Base-by-base conservation (phyloP, 768 basidiomycete species). In the Tulasnella sp. region DNA sequence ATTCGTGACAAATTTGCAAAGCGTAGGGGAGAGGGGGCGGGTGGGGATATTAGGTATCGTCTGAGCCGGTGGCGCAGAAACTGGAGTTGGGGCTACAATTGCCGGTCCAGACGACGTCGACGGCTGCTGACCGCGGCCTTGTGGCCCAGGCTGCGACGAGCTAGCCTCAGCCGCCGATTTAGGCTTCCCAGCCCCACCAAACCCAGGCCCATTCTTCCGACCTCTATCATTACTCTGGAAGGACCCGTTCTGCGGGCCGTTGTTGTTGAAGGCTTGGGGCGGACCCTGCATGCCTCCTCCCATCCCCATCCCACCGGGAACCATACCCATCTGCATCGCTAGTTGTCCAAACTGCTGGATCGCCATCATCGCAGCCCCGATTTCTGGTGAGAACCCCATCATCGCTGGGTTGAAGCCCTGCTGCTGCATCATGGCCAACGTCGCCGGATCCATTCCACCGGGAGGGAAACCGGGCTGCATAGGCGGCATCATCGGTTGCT, bases 1-100 rank as follows among this genome's bases (percentile, higher is more conserved):
- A 83, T 96, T 97, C 34, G 93, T 89, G 16, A 90, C 92, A 82
- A 94, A 99, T 87, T 98, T 98, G 91, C 98, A 99, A 31, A 99
- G 89, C 0, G 94, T 95, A 0, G 95, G 95, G 1, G 95, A 95
- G 83, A 93, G 93, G 1, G 94, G 95, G 44, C 95, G 90, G 81
- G 93, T 92, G n/a, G 83, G 83, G 77, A 72, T 60, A 37, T 41
- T 77, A 79, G 50, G 22, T 48, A 48, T 40, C 80, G 80, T 24
- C 46, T 54, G 20, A 41, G 74, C 31, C 80, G 80, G 20, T 16
- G 75, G 75, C 64, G 64, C 64, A 69, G 64, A 28, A 76, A 42
- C 79, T 73, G n/a, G 50, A 48, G 42, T 72, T 72, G 94, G 64
- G 94, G 93, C 60, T 94, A 90, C 41, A 94, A 96, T 8, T 94